A percentile compares a stretch with the other conserved stretches of the same genome.
Evolutionary conservation across 106 monocot genomes (phyloP).

Genomic region (Allium cepa): DNA sequence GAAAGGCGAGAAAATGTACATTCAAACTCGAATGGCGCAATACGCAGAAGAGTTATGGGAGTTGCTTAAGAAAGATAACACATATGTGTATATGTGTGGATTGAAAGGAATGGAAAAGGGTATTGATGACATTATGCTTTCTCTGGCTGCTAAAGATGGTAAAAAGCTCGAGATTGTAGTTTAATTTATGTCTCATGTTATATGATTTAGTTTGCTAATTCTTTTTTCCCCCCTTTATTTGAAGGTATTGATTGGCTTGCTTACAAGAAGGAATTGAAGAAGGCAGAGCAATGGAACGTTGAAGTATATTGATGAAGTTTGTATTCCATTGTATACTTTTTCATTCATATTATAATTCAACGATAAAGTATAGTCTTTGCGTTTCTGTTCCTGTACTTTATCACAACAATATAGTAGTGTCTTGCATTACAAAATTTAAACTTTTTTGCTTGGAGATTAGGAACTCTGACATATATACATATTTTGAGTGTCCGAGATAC

Average conservation of each 20-base stretch:
- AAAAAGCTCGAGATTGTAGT: background rate
- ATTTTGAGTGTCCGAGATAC: no score
- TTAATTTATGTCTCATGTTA: background rate
- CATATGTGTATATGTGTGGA: conserved; percentile 92
- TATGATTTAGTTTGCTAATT: background rate
- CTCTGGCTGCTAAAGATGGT: conserved; percentile 81
- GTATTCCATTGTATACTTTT: no score
- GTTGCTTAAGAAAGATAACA: conserved; percentile 93
- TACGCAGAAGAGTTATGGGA: conserved; percentile 90
- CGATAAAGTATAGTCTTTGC: no score
- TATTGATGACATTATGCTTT: conserved; percentile 89
- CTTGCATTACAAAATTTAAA: no score
- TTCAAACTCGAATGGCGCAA: conserved; percentile 97
- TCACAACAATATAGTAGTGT: no score
- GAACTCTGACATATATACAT: no score
- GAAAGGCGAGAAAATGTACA: conserved; percentile 98
- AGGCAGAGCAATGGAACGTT: conserved; percentile 85
- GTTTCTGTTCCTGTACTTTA: no score
- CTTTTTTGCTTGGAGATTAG: no score
- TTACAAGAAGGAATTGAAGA: conserved; percentile 96
- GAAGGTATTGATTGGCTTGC: conserved; percentile 73
- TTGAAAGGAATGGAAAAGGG: conserved; percentile 99
- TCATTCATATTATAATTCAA: no score
- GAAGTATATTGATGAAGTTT: conserved; percentile 57
- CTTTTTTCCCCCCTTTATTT: background rate